Evolutionary conservation across 306 rosid genomes (phyloP).

Genomic region (Chamaecrista fasciculata): DNA sequence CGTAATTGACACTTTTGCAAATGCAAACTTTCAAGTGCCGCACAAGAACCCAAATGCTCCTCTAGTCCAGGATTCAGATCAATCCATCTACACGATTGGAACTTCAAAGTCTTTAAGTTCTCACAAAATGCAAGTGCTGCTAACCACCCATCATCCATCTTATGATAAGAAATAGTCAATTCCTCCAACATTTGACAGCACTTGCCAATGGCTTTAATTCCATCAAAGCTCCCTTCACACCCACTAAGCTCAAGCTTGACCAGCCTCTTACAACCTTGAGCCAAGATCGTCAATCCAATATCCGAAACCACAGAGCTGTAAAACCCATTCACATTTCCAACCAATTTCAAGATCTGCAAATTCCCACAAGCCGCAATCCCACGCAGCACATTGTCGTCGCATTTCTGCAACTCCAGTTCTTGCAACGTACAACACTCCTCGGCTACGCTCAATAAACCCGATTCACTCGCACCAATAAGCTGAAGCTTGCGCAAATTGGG

Average conservation of each 20-base stretch:
- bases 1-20: slow-evolving; percentile 70
- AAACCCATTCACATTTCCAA: slow-evolving; percentile 55
- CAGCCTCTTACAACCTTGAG: slow-evolving; percentile 79
- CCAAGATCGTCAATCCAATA: slow-evolving; percentile 76
- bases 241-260: slow-evolving; percentile 83
- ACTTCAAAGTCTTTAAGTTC: slow-evolving; percentile 75
- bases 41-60: slow-evolving; percentile 67
- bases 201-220: slow-evolving; percentile 81
- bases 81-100: slow-evolving; percentile 60
- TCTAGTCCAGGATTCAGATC: slow-evolving; percentile 60
- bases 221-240: slow-evolving; percentile 88
- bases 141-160: slow-evolving; percentile 92
- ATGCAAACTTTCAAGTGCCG: slow-evolving; percentile 63
- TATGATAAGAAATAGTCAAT: slow-evolving; percentile 58
- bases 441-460: slow-evolving; percentile 54
- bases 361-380: slow-evolving; percentile 66
- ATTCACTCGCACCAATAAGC: slow-evolving; percentile 54
- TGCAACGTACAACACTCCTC: slow-evolving; percentile 60
- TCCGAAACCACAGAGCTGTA: slow-evolving; percentile 67
- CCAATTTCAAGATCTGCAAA: slow-evolving; percentile 65
- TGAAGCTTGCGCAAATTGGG: slow-evolving; percentile 58
- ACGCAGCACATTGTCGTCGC: slow-evolving; percentile 52
- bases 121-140: slow-evolving; percentile 71
- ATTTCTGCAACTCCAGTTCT: slow-evolving; percentile 59
- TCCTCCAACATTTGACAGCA: slow-evolving; percentile 94